Base-by-base conservation (phyloP, 345 rosid species). In the Aethionema arabicum region DNA sequence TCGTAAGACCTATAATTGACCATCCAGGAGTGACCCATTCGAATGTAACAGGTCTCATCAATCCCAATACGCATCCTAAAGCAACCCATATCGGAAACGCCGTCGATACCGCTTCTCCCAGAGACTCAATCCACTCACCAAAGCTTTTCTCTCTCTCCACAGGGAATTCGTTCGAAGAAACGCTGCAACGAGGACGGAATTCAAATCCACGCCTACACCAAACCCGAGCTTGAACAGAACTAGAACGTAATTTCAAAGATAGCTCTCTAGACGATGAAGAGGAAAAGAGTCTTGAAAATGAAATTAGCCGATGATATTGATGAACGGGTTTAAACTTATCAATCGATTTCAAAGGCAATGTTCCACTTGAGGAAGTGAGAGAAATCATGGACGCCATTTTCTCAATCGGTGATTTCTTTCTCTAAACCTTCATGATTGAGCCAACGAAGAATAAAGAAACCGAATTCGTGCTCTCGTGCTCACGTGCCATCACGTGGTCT, bases 51-150 rank as follows among this genome's bases (percentile, higher is more conserved):
- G 96, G 98, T 47, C 68, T 83, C 56, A 86, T 11, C 52, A 91
- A 68, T 52, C 92, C 96, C 74, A 83, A 52, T 15, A 86, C 61
- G 61, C 96, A 88, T 59, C 92, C 98, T 33, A 91, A 35, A 59
- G 87, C 79, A 38, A 88, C 95, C 98, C 95, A 91, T 67, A 88
- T 2, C 4, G 96, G 98, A 68, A 91, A 88, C 15, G 95, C 90
- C 15, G 82, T 83, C 36, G 96, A 88, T 15, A 89, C 14, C 32
- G 62, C 78, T 35, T 91, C 98, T 16, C 88, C 78, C 45, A 80
- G 30, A 73, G 50, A 70, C 82, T 77, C 95, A 66, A 88, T 52
- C 95, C 88, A 82, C 30, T 76, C 79, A 32, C 88, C 67, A 32
- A 91, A 70, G 53, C 81, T 72, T 52, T 74, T 76, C 11, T 46